Base-by-base conservation (phyloP, 108 stramenopile species). In the Seminavis robusta region DNA sequence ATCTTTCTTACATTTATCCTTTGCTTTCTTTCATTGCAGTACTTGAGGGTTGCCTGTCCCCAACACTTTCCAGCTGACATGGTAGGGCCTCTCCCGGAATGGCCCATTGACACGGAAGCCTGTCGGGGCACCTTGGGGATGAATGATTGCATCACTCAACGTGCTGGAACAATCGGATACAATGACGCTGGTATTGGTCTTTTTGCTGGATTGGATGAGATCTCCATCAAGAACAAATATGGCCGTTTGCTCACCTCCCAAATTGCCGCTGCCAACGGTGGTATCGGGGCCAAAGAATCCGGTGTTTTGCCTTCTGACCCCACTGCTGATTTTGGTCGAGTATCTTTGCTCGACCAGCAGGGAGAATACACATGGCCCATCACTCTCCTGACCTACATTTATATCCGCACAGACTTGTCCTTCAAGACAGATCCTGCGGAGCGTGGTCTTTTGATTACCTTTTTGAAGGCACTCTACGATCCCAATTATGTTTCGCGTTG, bases 161-260 rank as follows among this genome's bases (percentile, higher is more conserved):
- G 62, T 41, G 56, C 33, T n/a, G 83, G 83, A 30, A 65, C 89
- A 13, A 90, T 94, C 37, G 93, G 89, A 5, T 94, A 90, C 77
- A 78, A 91, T 56, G 89, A 90, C 33, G 54, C 74, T 36, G 88
- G 88, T 7, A 90, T 92, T 44, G 94, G 90, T 49, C 63, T 67
- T 36, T 62, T 68, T 20, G 86, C 82, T 26, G 61, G 56, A n/a
- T 47, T 92, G 37, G 38, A 40, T 0, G 90, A 92, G 65, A 84
- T 95, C 27, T 59, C 74, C 9, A 34, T 95, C 31, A 24, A 48
- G 53, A 95, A 95, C 59, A 63, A 53, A 2, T 76, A 78, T 43
- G 84, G 82, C 19, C 47, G 42, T 8, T 83, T 76, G 49, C 48
- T 88, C 44, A 75, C 68, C 54, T 61, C 72, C 26, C 47, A 63